Conservation (phyloP, 805 yeast genomes). For the Deakozyma indianensis region DNA sequence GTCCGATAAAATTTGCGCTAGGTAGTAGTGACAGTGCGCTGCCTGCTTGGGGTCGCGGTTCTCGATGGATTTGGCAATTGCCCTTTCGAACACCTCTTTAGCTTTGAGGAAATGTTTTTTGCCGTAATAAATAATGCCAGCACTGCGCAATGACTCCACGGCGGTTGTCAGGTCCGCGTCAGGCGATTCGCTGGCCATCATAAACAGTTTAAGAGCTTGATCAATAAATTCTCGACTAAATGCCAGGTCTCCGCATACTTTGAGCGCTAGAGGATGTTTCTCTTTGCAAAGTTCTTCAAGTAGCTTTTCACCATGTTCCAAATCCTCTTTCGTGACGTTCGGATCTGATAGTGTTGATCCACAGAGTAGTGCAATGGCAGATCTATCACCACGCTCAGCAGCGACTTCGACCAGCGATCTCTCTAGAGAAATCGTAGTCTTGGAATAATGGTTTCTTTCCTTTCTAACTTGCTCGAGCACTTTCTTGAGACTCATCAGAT, state of each 20-base stretch:
- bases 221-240: constrained; percentile 31
- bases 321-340: constrained; percentile 36
- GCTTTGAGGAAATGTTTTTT: constrained; percentile 38
- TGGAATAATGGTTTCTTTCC: constrained; percentile 45
- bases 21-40: constrained; percentile 61
- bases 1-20: constrained; percentile 55
- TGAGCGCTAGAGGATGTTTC: constrained; percentile 61
- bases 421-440: constrained; percentile 45
- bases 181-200: background rate
- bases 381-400: constrained; percentile 69
- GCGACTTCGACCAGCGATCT: constrained; percentile 65
- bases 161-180: constrained; percentile 26
- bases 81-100: constrained; percentile 41
- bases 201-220: background rate
- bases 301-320: constrained; percentile 44
- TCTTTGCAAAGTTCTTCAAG: constrained; percentile 40
- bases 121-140: constrained; percentile 45
- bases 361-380: constrained; percentile 64
- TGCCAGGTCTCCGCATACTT: constrained; percentile 67
- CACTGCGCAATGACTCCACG: constrained; percentile 55
- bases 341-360: constrained; percentile 42
- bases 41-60: constrained; percentile 31
- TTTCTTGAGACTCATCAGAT: constrained; percentile 53
- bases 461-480: constrained; percentile 48
- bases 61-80: constrained; percentile 45